Evolutionary conservation across 345 rosid genomes (phyloP).

Genomic region (Durio zibethinus): DNA sequence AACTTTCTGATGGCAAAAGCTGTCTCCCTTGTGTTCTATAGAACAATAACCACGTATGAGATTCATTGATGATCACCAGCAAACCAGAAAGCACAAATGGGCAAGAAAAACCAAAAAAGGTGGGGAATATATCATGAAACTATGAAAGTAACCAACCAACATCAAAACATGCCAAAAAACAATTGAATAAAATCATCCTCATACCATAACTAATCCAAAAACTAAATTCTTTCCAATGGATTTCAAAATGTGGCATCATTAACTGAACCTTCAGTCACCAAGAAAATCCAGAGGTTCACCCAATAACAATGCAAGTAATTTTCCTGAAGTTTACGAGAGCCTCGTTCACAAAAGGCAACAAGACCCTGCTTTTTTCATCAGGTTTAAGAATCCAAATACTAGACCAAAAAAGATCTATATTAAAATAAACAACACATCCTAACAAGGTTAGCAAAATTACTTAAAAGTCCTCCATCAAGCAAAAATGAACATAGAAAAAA

Average conservation of each 20-base stretch:
- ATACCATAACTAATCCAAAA: neutral
- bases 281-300: constrained; percentile 45
- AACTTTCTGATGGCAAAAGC: constrained; percentile 83
- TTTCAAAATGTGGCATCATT: constrained; percentile 38
- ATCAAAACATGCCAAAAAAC: neutral
- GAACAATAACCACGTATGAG: neutral
- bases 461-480: neutral
- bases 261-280: constrained; percentile 47
- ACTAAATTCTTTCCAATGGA: neutral
- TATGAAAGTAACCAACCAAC: too few relatives aligned
- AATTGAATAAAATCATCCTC: neutral
- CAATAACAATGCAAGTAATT: constrained; percentile 44
- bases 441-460: neutral
- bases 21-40: constrained; percentile 88
- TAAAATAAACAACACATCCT: neutral
- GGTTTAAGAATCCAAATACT: constrained; percentile 16
- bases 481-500: neutral
- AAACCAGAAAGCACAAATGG: neutral
- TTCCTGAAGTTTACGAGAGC: constrained; percentile 33
- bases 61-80: neutral
- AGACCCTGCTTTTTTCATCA: constrained; percentile 38
- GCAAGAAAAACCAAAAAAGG: neutral
- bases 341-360: constrained; percentile 31
- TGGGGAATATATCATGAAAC: neutral
- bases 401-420: neutral